phyloP scores from a whole-genome alignment of 495 filamentous ascomycete genomes.

The Neurospora africana region DNA sequence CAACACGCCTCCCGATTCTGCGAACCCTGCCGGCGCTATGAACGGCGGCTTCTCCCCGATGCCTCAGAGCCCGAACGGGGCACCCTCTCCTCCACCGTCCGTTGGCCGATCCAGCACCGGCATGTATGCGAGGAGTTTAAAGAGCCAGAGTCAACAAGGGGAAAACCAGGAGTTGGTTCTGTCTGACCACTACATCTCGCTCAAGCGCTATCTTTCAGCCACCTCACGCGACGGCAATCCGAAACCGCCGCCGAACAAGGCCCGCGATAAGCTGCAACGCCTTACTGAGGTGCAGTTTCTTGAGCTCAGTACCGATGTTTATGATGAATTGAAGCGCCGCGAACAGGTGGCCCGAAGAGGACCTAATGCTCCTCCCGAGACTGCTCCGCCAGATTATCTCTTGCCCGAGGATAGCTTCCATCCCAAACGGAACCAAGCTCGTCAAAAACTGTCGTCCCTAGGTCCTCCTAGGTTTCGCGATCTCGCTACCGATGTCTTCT shows the following conservation, averaged over 20 bases:
- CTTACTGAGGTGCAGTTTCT: constrained; percentile 88
- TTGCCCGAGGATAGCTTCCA: constrained; percentile 81
- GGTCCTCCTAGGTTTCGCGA: constrained; percentile 77
- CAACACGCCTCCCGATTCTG: constrained; percentile 60
- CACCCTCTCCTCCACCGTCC: constrained; percentile 75
- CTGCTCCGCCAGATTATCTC: constrained; percentile 55
- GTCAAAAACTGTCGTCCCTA: constrained; percentile 84
- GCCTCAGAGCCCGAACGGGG: constrained; percentile 41
- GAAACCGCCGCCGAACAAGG: constrained; percentile 68
- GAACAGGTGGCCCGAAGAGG: constrained; percentile 48
- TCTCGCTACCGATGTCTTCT: constrained; percentile 90
- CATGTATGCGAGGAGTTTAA: constrained; percentile 55
- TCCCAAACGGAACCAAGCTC: constrained; percentile 90
- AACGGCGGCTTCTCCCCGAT: constrained; percentile 43
- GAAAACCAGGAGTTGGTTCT: constrained; percentile 44
- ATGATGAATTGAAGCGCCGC: constrained; percentile 84
- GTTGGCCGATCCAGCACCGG: constrained; percentile 68
- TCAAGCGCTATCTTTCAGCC: constrained; percentile 65
- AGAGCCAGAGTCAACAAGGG: constrained; percentile 36
- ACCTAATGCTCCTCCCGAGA: constrained; percentile 43
- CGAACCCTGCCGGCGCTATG: constrained; percentile 48
- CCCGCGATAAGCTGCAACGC: constrained; percentile 83
- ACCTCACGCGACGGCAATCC: constrained; percentile 64
- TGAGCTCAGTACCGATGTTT: constrained; percentile 94
- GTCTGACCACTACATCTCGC: constrained; percentile 67